Evolutionary conservation across 2,329 filamentous ascomycete species (phyloP).

Genomic region (Achaetomium macrosporum): DNA sequence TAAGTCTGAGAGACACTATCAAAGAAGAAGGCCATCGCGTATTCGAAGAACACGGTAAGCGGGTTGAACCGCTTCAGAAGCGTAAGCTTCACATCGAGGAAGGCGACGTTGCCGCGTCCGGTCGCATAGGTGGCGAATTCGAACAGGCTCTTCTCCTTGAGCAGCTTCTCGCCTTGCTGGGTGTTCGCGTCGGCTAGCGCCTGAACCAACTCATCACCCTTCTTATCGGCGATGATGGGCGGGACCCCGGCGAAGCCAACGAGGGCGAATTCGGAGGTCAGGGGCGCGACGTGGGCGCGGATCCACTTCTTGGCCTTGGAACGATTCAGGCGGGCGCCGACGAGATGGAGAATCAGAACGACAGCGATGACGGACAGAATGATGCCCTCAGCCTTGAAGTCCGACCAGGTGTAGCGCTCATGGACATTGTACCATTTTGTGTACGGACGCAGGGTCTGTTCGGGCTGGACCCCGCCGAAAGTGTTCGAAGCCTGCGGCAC

Average conservation of each 20-base stretch:
- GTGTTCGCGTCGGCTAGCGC: conserved; percentile 35
- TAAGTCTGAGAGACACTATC: conserved; percentile 64
- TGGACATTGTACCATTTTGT: conserved; percentile 97
- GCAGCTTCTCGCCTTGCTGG: conserved; percentile 46
- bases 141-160: conserved; percentile 83
- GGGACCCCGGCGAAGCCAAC: conserved; percentile 69
- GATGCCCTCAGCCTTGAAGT: conserved; percentile 83
- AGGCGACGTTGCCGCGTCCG: conserved; percentile 87
- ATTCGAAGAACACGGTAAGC: conserved; percentile 55
- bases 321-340: conserved; percentile 75
- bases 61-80: conserved; percentile 87
- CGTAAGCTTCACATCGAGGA: conserved; percentile 76
- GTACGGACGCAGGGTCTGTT: conserved; percentile 56
- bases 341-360: conserved; percentile 71
- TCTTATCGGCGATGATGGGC: conserved; percentile 40
- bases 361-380: conserved; percentile 70
- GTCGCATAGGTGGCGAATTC: conserved; percentile 86
- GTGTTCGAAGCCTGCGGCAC: conserved; percentile 43
- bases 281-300: conserved; percentile 61
- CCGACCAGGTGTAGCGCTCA: conserved; percentile 75
- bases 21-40: conserved; percentile 66
- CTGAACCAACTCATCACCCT: conserved; percentile 59
- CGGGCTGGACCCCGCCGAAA: conserved; percentile 40
- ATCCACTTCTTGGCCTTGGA: conserved; percentile 77
- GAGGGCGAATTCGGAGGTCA: conserved; percentile 77